Conservation (phyloP, 2,329 filamentous ascomycete genomes). For the Hymenoscyphus linearis region DNA sequence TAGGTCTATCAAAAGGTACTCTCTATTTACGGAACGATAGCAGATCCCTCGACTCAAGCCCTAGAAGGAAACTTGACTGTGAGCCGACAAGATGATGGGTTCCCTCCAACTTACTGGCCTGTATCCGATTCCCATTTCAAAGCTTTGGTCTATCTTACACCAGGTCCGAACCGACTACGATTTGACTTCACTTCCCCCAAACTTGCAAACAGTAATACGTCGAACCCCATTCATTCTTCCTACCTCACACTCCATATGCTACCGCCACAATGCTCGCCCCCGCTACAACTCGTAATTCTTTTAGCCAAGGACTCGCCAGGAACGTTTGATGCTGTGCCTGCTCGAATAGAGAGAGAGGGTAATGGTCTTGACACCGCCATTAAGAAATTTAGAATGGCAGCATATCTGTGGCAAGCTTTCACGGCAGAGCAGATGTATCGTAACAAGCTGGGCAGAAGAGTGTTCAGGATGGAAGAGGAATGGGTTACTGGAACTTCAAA, state of each 20-base stretch:
- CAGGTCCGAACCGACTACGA: conserved; percentile 81
- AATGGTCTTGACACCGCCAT: conserved; percentile 77
- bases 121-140: conserved; percentile 90
- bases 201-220: conserved; percentile 61
- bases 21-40: conserved; percentile 74
- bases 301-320: conserved; percentile 82
- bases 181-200: conserved; percentile 87
- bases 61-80: conserved; percentile 77
- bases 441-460: conserved; percentile 77
- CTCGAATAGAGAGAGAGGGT: conserved; percentile 70
- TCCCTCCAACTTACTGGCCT: conserved; percentile 80
- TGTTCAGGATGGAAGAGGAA: conserved; percentile 89
- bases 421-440: conserved; percentile 95
- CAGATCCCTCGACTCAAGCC: conserved; percentile 60
- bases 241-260: conserved; percentile 84
- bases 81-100: conserved; percentile 76
- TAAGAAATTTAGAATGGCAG: conserved; percentile 89
- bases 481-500: conserved; percentile 84
- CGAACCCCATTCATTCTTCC: conserved; percentile 68
- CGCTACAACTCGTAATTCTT: conserved; percentile 83
- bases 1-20: conserved; percentile 91
- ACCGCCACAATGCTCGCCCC: conserved; percentile 70
- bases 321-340: conserved; percentile 77
- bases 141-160: conserved; percentile 80
- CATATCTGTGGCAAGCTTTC: conserved; percentile 95